phyloP scores from a whole-genome alignment of 192 early-diverging fungal genomes.

The Backusella circina region DNA sequence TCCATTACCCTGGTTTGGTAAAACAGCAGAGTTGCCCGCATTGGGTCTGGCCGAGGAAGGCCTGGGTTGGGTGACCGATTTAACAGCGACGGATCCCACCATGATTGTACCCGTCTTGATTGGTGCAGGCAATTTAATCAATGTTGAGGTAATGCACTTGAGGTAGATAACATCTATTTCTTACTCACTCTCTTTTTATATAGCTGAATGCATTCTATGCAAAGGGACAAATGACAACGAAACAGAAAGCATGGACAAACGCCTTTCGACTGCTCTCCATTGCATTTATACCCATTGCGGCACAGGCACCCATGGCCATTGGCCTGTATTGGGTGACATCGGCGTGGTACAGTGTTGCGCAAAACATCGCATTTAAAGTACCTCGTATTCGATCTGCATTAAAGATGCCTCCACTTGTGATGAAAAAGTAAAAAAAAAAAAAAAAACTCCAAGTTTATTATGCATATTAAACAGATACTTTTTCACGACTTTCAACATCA shows the following conservation, averaged over 20 bases:
- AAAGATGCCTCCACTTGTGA: conserved; percentile 18
- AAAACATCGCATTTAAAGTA: conserved; percentile 56
- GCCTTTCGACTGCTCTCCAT: conserved; percentile 55
- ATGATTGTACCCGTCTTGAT: conserved; percentile 65
- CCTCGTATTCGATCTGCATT: conserved; percentile 34
- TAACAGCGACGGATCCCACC: conserved; percentile 61
- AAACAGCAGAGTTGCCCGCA: conserved; percentile 26
- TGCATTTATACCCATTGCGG: conserved; percentile 61
- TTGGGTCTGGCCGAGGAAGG: conserved; percentile 59
- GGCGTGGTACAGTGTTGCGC: conserved; percentile 55
- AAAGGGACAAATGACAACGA: conserved; percentile 33
- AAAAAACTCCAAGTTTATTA: not conserved
- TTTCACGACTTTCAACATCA: not conserved
- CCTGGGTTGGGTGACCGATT: conserved; percentile 59
- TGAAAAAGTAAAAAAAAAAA: not conserved
- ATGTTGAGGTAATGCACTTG: conserved; percentile 78
- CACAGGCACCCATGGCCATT: conserved; percentile 65
- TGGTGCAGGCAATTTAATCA: conserved; percentile 58
- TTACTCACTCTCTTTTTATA: not conserved
- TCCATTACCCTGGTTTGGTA: conserved; percentile 50
- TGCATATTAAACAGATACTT: not conserved
- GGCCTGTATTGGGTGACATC: conserved; percentile 73
- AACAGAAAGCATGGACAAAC: conserved; percentile 43
- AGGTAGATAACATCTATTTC: too few species aligned
- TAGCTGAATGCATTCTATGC: conserved; percentile 43